Conservation (phyloP, 2,329 filamentous ascomycete genomes). For the Chalaropsis ovoidea region DNA sequence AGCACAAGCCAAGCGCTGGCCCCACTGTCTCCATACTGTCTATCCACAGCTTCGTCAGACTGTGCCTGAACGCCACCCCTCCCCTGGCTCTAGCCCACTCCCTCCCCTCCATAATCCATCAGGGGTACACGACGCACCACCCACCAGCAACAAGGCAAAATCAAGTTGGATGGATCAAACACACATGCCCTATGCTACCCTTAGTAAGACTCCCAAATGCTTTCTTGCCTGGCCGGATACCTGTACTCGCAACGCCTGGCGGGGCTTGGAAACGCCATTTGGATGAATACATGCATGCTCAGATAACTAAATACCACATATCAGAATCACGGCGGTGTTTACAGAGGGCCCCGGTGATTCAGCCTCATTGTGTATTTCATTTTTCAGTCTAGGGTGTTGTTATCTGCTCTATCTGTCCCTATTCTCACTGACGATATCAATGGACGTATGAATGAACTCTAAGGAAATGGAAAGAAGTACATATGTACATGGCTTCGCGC, state of each 20-base stretch:
- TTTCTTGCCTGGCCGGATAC: no score
- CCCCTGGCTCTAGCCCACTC: background rate
- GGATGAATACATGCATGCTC: no score
- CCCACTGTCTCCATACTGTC: background rate
- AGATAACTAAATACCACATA: background rate
- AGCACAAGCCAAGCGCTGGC: no score
- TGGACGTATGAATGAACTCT: no score
- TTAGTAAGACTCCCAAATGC: no score
- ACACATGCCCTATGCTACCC: background rate
- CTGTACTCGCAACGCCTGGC: no score
- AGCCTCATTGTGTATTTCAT: background rate
- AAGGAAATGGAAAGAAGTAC: no score
- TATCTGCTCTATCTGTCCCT: background rate
- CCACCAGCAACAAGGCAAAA: background rate
- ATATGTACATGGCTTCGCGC: no score
- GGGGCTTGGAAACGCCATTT: no score
- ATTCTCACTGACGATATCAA: no score
- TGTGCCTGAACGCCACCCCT: constrained; percentile 6
- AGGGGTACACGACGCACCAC: constrained; percentile 2
- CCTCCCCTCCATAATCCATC: background rate
- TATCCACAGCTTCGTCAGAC: background rate
- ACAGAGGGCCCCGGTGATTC: background rate
- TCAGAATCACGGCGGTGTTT: background rate
- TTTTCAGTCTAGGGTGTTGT: background rate
- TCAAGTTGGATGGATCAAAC: background rate